These are phyloP conservation scores for Globisporangium viniferum DNA, from an alignment of 352 stramenopile species.

Conservation along the genomic window DNA sequence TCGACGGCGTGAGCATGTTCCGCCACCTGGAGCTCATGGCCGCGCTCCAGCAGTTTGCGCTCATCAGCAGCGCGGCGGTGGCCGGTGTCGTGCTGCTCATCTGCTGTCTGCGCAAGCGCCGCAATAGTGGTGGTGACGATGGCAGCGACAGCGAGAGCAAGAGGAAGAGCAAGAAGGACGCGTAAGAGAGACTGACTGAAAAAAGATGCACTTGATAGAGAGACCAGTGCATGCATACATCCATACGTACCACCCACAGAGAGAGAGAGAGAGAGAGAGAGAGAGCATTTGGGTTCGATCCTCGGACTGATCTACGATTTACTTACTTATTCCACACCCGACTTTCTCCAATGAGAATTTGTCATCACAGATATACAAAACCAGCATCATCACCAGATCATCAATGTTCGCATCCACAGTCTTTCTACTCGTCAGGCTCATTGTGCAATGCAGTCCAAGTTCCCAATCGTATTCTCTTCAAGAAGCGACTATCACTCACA, in stretches of 20 bases:
- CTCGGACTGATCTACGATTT: not conserved
- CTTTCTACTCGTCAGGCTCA: not conserved
- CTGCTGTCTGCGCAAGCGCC: slow-evolving; percentile 40
- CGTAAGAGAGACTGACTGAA: not conserved
- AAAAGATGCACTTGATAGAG: slow-evolving; percentile 3
- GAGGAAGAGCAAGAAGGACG: slow-evolving; percentile 5
- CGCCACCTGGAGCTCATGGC: slow-evolving; percentile 71
- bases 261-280: not conserved
- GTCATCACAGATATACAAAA: not conserved
- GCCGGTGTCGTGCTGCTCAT: slow-evolving; percentile 45
- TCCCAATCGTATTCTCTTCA: too few species aligned
- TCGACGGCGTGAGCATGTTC: slow-evolving; percentile 79
- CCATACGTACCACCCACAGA: not conserved
- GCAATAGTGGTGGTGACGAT: not conserved
- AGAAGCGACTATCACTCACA: not conserved
- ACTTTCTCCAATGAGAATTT: not conserved
- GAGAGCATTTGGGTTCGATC: not conserved
- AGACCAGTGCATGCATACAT: not conserved
- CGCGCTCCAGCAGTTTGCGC: slow-evolving; percentile 54
- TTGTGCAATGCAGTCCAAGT: too few species aligned
- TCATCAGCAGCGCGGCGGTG: slow-evolving; percentile 42
- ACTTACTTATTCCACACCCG: not conserved
- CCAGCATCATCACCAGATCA: not conserved
- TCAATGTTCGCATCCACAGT: not conserved
- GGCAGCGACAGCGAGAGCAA: slow-evolving; percentile 21